Conservation (phyloP, 331 rosid genomes). For the Pyracantha coccinea region DNA sequence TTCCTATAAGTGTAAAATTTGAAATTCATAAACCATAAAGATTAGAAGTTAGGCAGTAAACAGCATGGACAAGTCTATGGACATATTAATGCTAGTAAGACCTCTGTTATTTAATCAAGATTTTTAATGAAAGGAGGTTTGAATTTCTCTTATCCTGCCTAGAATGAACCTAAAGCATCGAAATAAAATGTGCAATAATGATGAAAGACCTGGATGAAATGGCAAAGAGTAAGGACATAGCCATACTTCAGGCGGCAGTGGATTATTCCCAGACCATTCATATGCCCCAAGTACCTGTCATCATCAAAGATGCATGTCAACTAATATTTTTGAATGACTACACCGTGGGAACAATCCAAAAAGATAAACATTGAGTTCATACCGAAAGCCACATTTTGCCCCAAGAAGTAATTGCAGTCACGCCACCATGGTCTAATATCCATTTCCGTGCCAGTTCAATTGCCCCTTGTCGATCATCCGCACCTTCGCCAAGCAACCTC, state of each 20-base stretch:
- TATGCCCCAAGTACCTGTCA: slow-evolving; percentile 4
- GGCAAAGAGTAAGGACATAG: slow-evolving; percentile 13
- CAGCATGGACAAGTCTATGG: neutral
- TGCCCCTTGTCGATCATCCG: slow-evolving; percentile 11
- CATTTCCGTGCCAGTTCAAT: slow-evolving; percentile 3
- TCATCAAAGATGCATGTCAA: neutral
- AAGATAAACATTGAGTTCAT: neutral
- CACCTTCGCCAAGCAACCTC: slow-evolving; percentile 20
- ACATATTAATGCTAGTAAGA: neutral
- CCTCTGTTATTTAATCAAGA: neutral
- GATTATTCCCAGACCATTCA: slow-evolving; percentile 14
- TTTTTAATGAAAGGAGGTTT: neutral
- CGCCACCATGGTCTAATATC: slow-evolving; percentile 12
- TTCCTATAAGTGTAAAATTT: neutral
- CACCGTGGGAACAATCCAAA: neutral
- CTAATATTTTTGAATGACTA: neutral
- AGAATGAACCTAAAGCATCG: neutral
- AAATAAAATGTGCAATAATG: neutral
- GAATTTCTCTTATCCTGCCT: neutral
- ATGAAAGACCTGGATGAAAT: slow-evolving; percentile 12
- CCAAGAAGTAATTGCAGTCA: slow-evolving; percentile 12
- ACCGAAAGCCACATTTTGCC: slow-evolving; percentile 19
- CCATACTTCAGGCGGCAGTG: slow-evolving; percentile 15
- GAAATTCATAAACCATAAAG: neutral
- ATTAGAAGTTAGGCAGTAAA: neutral